A percentile compares a stretch with the other conserved stretches of the same genome.
Conservation (phyloP, 331 rosid genomes). For the Saraca asoca region DNA sequence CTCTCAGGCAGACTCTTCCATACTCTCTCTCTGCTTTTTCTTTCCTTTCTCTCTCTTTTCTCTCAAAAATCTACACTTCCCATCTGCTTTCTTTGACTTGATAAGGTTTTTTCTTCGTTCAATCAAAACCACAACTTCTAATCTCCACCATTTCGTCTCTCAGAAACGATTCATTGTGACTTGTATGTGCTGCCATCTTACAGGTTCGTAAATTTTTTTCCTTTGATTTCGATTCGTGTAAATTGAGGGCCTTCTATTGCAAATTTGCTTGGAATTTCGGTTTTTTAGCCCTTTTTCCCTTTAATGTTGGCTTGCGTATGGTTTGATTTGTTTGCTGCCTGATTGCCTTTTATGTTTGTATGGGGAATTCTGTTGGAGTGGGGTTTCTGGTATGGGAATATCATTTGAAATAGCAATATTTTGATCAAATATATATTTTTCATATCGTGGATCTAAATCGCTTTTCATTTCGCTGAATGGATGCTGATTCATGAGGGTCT, state of each 20-base stretch:
- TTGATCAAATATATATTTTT: too few species aligned
- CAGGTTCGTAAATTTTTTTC: constrained; percentile 36
- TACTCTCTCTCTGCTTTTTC: constrained; percentile 4
- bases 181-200: constrained; percentile 56
- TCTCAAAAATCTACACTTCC: constrained; percentile 48
- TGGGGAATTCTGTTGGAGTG: too few species aligned
- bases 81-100: constrained; percentile 81
- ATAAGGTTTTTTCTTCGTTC: constrained; percentile 38
- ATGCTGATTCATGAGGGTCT: constrained; percentile 26
- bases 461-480: constrained; percentile 32
- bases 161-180: constrained; percentile 33
- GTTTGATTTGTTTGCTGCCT: constrained; percentile 21
- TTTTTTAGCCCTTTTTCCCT: neutral
- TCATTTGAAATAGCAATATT: constrained; percentile 1
- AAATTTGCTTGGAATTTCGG: constrained; percentile 12
- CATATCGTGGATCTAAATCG: constrained; percentile 56
- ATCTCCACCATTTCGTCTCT: constrained; percentile 36
- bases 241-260: constrained; percentile 2
- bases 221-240: constrained; percentile 17
- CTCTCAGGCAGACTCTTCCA: constrained; percentile 21
- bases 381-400: neutral
- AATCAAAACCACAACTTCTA: constrained; percentile 48
- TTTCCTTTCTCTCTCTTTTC: constrained; percentile 16
- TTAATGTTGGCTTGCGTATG: constrained; percentile 2
- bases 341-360: constrained; percentile 15